Conservation (phyloP, 495 filamentous ascomycete species). For the Penicillium chermesinum region DNA sequence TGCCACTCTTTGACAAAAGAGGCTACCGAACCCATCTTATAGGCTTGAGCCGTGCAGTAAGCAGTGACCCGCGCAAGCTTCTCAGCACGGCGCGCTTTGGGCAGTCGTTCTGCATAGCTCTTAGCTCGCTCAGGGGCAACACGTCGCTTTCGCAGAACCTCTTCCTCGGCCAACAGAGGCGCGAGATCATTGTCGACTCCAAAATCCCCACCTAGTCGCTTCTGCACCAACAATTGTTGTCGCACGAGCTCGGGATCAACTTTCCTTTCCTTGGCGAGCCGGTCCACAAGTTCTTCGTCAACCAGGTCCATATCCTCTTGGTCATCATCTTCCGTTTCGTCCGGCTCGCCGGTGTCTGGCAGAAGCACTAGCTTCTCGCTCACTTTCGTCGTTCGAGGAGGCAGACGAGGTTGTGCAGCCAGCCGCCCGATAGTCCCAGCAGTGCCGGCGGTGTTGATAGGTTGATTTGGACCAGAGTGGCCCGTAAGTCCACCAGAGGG, state of each 20-base stretch:
- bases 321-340: slow-evolving; percentile 19
- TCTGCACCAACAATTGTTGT: slow-evolving; percentile 31
- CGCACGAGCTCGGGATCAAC: slow-evolving; percentile 37
- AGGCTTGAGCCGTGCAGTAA: slow-evolving; percentile 93
- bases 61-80: slow-evolving; percentile 87
- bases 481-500: slow-evolving; percentile 22
- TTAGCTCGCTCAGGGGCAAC: slow-evolving; percentile 62
- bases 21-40: slow-evolving; percentile 77
- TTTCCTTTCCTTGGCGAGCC: slow-evolving; percentile 32
- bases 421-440: slow-evolving; percentile 33
- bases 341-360: slow-evolving; percentile 60
- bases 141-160: slow-evolving; percentile 57
- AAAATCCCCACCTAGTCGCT: slow-evolving; percentile 44
- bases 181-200: slow-evolving; percentile 57
- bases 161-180: slow-evolving; percentile 78
- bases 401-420: slow-evolving; percentile 67
- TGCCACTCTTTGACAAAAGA: slow-evolving; percentile 85
- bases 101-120: slow-evolving; percentile 90
- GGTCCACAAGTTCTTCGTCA: slow-evolving; percentile 42
- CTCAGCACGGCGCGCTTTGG: slow-evolving; percentile 80
- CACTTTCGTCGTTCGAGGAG: slow-evolving; percentile 82
- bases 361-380: slow-evolving; percentile 95
- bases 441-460: slow-evolving; percentile 17
- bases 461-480: slow-evolving; percentile 23
- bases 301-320: slow-evolving; percentile 39